Base-by-base conservation (phyloP, 345 rosid species). In the Ailanthus altissimus region DNA sequence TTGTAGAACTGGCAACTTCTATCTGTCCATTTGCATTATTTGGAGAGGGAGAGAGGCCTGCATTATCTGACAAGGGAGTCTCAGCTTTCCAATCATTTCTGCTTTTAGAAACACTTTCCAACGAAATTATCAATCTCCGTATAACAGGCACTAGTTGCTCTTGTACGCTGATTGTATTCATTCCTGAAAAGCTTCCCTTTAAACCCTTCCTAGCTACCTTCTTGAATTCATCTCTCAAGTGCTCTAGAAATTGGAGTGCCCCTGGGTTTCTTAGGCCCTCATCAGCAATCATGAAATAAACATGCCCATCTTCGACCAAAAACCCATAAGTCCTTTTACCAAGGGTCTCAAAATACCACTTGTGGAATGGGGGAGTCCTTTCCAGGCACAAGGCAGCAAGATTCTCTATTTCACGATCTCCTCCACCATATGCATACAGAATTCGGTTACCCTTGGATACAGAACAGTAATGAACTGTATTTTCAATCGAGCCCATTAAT, bases 91-190 rank as follows among this genome's bases (percentile, higher is more conserved):
- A 75, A 60, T 83, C 83, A 72, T 75, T 77, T 56, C 83, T 78
- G 54, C 81, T 63, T 56, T 73, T 81, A 26, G 93, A 80, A n/a
- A 86, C 85, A 57, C 77, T 85, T 63, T 90, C 93, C 81, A 92
- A 85, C 0, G 97, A 88, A 78, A 86, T 85, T 25, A 94, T 89
- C 81, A 94, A 81, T 49, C 53, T 80, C 50, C 82, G 83, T n/a
- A 94, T 86, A 77, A 89, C 87, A 72, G 94, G 98, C 68, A 92
- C 88, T 56, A 94, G 87, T 42, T 89, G 92, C 42, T 92, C 92
- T 43, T 90, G 85, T 25, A 91, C 59, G 45, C 82, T 78, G 9
- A 86, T 43, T 2, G 93, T 82, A 79, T 81, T 90, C 82, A 84
- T 64, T 11, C 92, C 86, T 5, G 94, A 92, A 78, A 90, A 89